Percentiles rank a stretch among this genome's conserved stretches.
phyloP scores from a whole-genome alignment of 2,329 filamentous ascomycete genomes.

The Onygenales sp. region DNA sequence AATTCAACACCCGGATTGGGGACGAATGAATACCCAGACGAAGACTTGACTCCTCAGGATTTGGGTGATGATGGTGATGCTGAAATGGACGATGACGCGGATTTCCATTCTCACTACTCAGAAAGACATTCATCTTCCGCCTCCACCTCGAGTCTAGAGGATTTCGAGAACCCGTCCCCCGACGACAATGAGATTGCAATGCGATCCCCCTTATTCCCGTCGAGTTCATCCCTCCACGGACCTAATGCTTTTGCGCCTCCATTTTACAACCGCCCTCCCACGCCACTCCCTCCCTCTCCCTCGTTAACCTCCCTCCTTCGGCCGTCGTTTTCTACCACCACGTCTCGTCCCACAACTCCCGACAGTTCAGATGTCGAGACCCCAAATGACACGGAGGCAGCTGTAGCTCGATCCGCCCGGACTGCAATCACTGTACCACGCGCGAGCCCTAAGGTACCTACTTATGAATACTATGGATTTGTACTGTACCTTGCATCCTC shows the following conservation, averaged over 20 bases:
- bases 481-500: slow-evolving; percentile 87
- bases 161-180: slow-evolving; percentile 5
- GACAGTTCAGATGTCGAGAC: slow-evolving; percentile 82
- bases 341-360: slow-evolving; percentile 85
- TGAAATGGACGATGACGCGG: slow-evolving; percentile 25
- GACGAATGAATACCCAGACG: not conserved
- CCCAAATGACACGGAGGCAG: slow-evolving; percentile 49
- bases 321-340: slow-evolving; percentile 53
- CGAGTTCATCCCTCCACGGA: slow-evolving; percentile 31
- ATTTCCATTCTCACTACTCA: slow-evolving; percentile 39
- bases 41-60: not conserved
- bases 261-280: slow-evolving; percentile 96
- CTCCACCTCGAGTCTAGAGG: slow-evolving; percentile 13
- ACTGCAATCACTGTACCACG: slow-evolving; percentile 61
- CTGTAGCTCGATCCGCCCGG: slow-evolving; percentile 51
- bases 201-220: slow-evolving; percentile 31
- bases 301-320: slow-evolving; percentile 86
- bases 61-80: not conserved
- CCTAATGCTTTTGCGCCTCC: slow-evolving; percentile 59
- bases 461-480: slow-evolving; percentile 99
- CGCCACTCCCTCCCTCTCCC: slow-evolving; percentile 83
- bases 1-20: not conserved
- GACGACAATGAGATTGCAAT: slow-evolving; percentile 14
- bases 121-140: slow-evolving; percentile 29
- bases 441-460: slow-evolving; percentile 88